Evolutionary conservation across 169 alveolate genomes (phyloP), one percentile per base, ranked within the genome.

Genomic region (Plasmodium knowlesi): DNA sequence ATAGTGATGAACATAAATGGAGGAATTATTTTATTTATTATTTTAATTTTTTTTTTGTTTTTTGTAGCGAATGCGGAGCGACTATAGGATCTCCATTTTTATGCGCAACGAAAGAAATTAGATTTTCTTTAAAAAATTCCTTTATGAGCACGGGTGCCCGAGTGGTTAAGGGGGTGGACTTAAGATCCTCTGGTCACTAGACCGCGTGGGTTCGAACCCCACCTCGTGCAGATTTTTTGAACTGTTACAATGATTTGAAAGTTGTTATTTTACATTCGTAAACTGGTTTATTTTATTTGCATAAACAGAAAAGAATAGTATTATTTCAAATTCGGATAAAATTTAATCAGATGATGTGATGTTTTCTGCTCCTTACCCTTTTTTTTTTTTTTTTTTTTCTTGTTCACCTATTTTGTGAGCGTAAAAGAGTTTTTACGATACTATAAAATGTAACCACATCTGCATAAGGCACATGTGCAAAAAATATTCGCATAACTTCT

Each of bases 181-280:
- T 98, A 98, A 98, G 99, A 97, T 98, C 99, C 98, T 97, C 99
- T 98, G 98, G 98, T 97, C 98, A 96, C 83, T 84, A 94, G 98
- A 97, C 98, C 99, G 98, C 99, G 99, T 98, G 99, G 99, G 99
- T 98, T 98, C 99, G 99, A 98, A 97, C 98, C 99, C 99, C 99
- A 98, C 99, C 97, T 98, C 98, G 98, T 98, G 98, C 99, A 98
- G 34, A 19, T 28, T 67, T 67, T 67, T 67, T 67, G 5, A 9
- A 25, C 6, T 50, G 0, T 16, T 0, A 0, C 1, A 50, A 3
- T 22, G 61, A 50, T 1, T 50, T 50, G 0, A 9, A 0, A 19
- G 1, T 8, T 8, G 2, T 8, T 16, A 19, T 67, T 1, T 28
- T 67, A 19, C 76, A 2, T 67, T 67, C 5, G 41, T 25, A 25